Evolutionary conservation across 257 asterid species (phyloP).

Genomic region (Mitragyna speciosa): DNA sequence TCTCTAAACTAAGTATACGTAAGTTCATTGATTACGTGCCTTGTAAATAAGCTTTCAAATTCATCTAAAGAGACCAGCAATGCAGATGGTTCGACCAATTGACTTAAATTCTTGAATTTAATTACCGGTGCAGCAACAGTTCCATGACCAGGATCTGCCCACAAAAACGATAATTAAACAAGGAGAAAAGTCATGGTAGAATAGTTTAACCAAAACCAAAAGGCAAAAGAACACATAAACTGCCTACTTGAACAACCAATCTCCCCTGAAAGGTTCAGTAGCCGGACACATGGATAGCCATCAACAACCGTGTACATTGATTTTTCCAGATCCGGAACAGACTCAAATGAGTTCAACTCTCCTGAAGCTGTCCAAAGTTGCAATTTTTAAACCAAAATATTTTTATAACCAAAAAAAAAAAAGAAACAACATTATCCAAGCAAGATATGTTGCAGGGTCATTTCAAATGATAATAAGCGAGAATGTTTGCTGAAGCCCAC

Average conservation of each 20-base stretch:
- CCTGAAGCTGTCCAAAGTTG: slow-evolving; percentile 51
- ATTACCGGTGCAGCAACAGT: slow-evolving; percentile 82
- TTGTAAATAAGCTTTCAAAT: slow-evolving; percentile 66
- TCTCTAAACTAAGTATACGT: neutral
- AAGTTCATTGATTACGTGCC: slow-evolving; percentile 42
- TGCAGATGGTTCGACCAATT: slow-evolving; percentile 58
- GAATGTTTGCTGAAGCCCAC: too few relatives aligned
- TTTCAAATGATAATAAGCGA: neutral
- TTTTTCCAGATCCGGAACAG: slow-evolving; percentile 96
- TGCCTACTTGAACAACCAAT: slow-evolving; percentile 95
- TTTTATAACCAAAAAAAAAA: slow-evolving; percentile 15
- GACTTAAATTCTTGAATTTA: slow-evolving; percentile 47
- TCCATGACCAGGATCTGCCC: slow-evolving; percentile 82
- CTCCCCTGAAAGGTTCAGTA: slow-evolving; percentile 94
- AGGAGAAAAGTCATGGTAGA: neutral
- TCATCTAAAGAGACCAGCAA: slow-evolving; percentile 69
- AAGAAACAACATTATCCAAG: neutral
- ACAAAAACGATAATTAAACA: slow-evolving; percentile 29
- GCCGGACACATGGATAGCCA: slow-evolving; percentile 93
- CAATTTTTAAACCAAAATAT: neutral
- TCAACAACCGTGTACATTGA: slow-evolving; percentile 80
- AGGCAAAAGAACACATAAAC: slow-evolving; percentile 2
- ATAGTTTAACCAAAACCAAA: neutral
- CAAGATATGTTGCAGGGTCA: neutral
- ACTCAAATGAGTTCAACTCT: slow-evolving; percentile 58